Conservation (phyloP, 75 land plant genomes). For the Picea sitchensis region DNA sequence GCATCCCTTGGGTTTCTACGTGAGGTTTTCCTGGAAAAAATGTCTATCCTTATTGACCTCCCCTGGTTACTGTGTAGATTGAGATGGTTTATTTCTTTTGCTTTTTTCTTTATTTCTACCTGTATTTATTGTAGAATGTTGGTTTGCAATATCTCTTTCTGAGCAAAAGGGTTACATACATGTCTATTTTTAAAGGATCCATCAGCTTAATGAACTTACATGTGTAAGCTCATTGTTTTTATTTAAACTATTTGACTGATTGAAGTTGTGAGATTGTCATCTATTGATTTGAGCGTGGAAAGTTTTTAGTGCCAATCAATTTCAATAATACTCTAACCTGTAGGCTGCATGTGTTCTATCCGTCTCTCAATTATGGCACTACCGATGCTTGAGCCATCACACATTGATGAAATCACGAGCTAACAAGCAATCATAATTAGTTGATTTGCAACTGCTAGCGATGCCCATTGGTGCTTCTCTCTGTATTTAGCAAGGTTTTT, state of each 20-base stretch:
- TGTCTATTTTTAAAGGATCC: not conserved
- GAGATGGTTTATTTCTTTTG: too few relatives aligned
- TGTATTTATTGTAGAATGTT: too few relatives aligned
- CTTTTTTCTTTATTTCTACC: too few relatives aligned
- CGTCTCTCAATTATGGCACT: not conserved
- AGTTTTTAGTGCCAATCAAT: too few relatives aligned
- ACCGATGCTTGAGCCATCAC: not conserved
- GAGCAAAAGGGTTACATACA: not conserved
- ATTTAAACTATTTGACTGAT: not conserved
- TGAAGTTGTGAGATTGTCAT: not conserved
- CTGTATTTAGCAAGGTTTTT: too few relatives aligned
- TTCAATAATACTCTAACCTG: too few relatives aligned
- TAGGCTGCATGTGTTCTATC: not conserved
- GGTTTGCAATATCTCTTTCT: too few relatives aligned
- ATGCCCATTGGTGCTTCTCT: not conserved
- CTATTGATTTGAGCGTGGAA: not conserved
- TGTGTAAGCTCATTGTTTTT: not conserved
- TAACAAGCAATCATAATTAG: not conserved
- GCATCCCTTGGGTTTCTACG: too few relatives aligned
- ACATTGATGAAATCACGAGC: not conserved
- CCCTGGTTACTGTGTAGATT: too few relatives aligned
- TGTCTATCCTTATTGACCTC: too few relatives aligned
- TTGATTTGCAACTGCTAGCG: not conserved
- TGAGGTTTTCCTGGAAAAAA: too few relatives aligned
- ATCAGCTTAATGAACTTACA: not conserved